phyloP scores from a whole-genome alignment of 192 early-diverging fungal species.

The Allomyces macrogynus region DNA sequence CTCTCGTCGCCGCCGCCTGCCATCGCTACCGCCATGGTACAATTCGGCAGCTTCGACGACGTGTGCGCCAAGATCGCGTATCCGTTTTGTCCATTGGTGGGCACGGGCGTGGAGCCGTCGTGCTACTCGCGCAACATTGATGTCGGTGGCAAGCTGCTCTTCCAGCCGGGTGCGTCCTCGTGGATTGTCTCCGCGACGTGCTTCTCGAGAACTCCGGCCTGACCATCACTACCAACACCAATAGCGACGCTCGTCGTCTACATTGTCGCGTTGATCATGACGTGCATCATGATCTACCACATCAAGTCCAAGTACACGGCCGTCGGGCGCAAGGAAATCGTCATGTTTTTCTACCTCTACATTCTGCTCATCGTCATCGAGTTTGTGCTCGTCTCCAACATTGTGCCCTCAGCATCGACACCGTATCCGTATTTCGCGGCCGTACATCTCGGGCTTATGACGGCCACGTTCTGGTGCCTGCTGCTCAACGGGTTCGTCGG shows the following conservation, averaged over 20 bases:
- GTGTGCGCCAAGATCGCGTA: constrained; percentile 70
- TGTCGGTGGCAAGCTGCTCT: constrained; percentile 59
- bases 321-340: constrained; percentile 94
- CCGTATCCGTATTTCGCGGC: constrained; percentile 74
- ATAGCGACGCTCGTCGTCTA: constrained; percentile 81
- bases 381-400: constrained; percentile 74
- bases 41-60: constrained; percentile 73
- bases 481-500: constrained; percentile 88
- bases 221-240: neutral
- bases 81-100: constrained; percentile 78
- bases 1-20: too few relatives aligned
- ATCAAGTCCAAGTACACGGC: constrained; percentile 96
- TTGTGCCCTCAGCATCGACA: constrained; percentile 63
- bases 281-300: constrained; percentile 94
- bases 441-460: constrained; percentile 55
- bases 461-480: constrained; percentile 78
- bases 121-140: constrained; percentile 96
- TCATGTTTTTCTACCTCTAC: constrained; percentile 97
- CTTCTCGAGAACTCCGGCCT: neutral
- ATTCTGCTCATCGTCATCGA: constrained; percentile 66
- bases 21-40: constrained; percentile 5
- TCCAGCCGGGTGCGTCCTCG: constrained; percentile 47
- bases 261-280: constrained; percentile 83
- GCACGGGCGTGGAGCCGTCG: constrained; percentile 59
- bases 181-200: too few relatives aligned